Evolutionary conservation across 1,284 basidiomycete species (phyloP).

Genomic region (Veloboletus limbatus): DNA sequence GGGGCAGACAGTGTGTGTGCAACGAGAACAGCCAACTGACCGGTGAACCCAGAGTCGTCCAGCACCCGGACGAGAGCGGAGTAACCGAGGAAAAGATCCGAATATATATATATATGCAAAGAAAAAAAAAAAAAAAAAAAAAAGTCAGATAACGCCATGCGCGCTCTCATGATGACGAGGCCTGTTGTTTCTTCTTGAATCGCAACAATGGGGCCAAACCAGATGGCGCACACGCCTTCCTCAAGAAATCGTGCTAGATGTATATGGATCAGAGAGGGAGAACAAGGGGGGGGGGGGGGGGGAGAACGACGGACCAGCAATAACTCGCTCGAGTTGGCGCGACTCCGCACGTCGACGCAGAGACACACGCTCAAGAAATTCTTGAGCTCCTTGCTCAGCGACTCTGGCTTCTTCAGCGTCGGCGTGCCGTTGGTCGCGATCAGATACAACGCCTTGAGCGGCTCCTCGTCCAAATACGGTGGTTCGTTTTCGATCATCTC

Average conservation of each 20-base stretch:
- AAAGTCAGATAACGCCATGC: not conserved
- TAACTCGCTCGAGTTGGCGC: constrained; percentile 91
- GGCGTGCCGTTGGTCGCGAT: constrained; percentile 99
- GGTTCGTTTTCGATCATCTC: constrained; percentile 99
- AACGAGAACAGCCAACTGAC: too few species aligned
- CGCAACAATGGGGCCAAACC: constrained; percentile 82
- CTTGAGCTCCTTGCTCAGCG: constrained; percentile 89
- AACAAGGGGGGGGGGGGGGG: not conserved
- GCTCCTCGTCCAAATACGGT: constrained; percentile 97
- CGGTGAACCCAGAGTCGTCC: too few species aligned
- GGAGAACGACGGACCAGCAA: constrained; percentile 62
- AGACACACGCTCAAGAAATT: constrained; percentile 95
- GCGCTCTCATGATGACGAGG: constrained; percentile 21
- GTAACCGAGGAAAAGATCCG: not conserved
- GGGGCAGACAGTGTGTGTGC: too few species aligned
- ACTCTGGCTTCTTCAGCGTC: constrained; percentile 94
- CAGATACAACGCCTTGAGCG: constrained; percentile 93
- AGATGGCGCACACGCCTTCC: constrained; percentile 79
- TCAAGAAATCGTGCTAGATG: constrained; percentile 85
- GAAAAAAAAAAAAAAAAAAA: not conserved
- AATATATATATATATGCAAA: constrained; percentile 24
- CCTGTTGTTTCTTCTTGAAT: constrained; percentile 56
- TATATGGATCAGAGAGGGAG: not conserved
- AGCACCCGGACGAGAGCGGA: not conserved
- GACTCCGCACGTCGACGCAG: constrained; percentile 94